These are phyloP conservation scores for Radiomyces spectabilis DNA, from an alignment of 192 early-diverging fungal species.

Conservation along the genomic window DNA sequence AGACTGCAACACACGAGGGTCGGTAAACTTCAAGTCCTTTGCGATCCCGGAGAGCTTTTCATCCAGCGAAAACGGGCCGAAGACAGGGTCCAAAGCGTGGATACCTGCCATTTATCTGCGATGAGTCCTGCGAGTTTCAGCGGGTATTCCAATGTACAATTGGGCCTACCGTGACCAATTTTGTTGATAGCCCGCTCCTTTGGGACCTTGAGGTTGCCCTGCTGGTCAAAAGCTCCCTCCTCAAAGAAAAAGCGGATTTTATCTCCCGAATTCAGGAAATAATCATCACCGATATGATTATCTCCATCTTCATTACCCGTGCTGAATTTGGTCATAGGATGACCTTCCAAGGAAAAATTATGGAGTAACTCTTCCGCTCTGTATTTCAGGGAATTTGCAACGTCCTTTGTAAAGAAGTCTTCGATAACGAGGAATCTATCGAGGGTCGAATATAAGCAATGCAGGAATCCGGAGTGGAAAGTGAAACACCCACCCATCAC, in stretches of 20 bases:
- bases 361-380: constrained; percentile 52
- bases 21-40: constrained; percentile 50
- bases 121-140: no score
- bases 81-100: constrained; percentile 75
- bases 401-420: constrained; percentile 53
- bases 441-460: no score
- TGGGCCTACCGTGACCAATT: constrained; percentile 69
- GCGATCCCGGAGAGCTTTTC: constrained; percentile 46
- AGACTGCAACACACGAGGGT: constrained; percentile 76
- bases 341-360: constrained; percentile 53
- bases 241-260: constrained; percentile 88
- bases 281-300: constrained; percentile 76
- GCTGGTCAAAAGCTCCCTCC: constrained; percentile 63
- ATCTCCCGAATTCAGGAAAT: constrained; percentile 81
- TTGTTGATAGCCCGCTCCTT: constrained; percentile 77
- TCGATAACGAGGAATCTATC: constrained; percentile 55
- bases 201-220: constrained; percentile 54
- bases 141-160: no score
- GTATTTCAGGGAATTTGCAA: constrained; percentile 32
- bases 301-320: constrained; percentile 49
- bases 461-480: not conserved
- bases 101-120: constrained; percentile 44
- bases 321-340: constrained; percentile 73
- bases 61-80: constrained; percentile 56
- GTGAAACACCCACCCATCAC: constrained; percentile 4